Evolutionary conservation across 495 filamentous ascomycete species (phyloP).

Genomic region (Aspergillus homomorphus): DNA sequence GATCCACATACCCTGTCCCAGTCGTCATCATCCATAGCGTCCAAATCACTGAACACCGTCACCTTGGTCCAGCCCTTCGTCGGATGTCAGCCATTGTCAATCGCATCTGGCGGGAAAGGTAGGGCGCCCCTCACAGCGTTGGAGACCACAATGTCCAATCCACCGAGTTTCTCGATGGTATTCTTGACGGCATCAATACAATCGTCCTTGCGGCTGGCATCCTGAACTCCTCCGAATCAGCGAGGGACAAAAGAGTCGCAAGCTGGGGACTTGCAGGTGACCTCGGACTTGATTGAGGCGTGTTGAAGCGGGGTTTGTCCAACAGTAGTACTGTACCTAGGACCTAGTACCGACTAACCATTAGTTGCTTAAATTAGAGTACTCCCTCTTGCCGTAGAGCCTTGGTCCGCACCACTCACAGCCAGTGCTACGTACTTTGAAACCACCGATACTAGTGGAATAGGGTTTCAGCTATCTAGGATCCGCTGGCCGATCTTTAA

Average conservation of each 20-base stretch:
- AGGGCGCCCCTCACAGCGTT: slow-evolving; percentile 58
- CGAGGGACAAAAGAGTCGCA: neutral
- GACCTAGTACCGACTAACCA: no score
- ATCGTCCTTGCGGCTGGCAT: slow-evolving; percentile 55
- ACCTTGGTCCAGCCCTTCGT: slow-evolving; percentile 66
- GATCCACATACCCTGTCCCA: slow-evolving; percentile 60
- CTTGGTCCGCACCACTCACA: neutral
- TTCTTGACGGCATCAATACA: slow-evolving; percentile 53
- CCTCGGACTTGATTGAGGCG: no score
- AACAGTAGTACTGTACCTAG: no score
- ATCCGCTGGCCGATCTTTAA: no score
- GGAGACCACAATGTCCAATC: slow-evolving; percentile 66
- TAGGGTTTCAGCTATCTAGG: neutral
- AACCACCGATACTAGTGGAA: neutral
- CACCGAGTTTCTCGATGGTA: slow-evolving; percentile 57
- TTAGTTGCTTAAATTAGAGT: no score
- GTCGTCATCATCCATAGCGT: slow-evolving; percentile 59
- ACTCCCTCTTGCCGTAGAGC: neutral
- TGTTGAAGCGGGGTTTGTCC: no score
- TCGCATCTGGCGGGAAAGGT: neutral
- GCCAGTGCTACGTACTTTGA: neutral
- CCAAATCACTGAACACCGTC: slow-evolving; percentile 59
- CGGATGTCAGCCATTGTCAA: slow-evolving; percentile 1
- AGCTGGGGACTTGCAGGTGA: no score
- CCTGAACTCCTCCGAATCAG: slow-evolving; percentile 52